Evolutionary conservation across 176 grass and related monocot species (phyloP).

Genomic region (Oryza glaberrima): DNA sequence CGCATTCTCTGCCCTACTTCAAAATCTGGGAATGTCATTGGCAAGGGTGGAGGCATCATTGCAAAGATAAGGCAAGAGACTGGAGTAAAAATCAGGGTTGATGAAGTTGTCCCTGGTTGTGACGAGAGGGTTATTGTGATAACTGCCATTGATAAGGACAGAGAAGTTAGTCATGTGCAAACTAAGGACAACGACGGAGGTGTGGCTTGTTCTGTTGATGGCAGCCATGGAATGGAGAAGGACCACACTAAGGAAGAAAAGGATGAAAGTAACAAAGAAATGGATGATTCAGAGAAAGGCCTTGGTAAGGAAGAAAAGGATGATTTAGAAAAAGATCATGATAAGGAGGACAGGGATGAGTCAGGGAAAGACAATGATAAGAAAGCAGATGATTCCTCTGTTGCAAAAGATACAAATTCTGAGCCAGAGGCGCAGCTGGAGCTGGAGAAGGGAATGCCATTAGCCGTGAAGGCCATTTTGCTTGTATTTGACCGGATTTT

Average conservation of each 20-base stretch:
- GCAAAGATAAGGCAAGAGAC: slow-evolving; percentile 78
- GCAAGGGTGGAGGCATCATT: slow-evolving; percentile 75
- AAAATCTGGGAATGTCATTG: slow-evolving; percentile 84
- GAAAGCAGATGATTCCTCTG: slow-evolving; percentile 42
- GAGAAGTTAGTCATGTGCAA: slow-evolving; percentile 35
- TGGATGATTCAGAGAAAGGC: slow-evolving; percentile 27
- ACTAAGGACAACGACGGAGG: slow-evolving; percentile 36
- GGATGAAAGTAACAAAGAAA: slow-evolving; percentile 34
- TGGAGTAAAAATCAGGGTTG: slow-evolving; percentile 70
- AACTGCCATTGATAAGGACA: slow-evolving; percentile 49
- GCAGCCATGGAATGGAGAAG: slow-evolving; percentile 38
- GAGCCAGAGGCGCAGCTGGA: slow-evolving; percentile 30
- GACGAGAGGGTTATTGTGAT: slow-evolving; percentile 84
- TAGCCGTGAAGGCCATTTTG: slow-evolving; percentile 58
- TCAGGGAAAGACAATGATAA: slow-evolving; percentile 31
- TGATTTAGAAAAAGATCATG: slow-evolving; percentile 27
- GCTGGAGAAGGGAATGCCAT: slow-evolving; percentile 50
- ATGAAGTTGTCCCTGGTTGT: slow-evolving; percentile 61
- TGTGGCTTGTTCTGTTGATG: slow-evolving; percentile 31
- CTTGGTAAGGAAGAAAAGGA: slow-evolving; percentile 6
- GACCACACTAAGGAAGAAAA: slow-evolving; percentile 38
- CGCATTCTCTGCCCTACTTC: slow-evolving; percentile 79
- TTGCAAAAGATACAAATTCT: slow-evolving; percentile 33
- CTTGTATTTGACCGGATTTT: slow-evolving; percentile 83
- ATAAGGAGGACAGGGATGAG: slow-evolving; percentile 40